Conservation (phyloP, 345 rosid genomes). For the Eucalyptus curtisii region DNA sequence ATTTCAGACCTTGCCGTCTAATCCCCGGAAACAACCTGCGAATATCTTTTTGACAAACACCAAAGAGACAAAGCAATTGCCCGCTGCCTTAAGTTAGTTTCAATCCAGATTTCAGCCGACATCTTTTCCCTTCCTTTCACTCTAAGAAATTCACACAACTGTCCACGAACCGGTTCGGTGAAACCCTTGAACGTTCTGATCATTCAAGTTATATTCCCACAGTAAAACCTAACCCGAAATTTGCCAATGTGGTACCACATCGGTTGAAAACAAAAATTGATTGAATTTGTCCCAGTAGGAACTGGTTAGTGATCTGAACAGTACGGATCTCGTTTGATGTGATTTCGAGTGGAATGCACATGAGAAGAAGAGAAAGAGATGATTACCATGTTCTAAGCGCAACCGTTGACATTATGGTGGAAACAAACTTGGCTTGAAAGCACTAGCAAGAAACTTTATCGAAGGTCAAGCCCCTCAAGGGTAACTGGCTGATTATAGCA, state of each 20-base stretch:
- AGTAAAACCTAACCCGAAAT: background rate
- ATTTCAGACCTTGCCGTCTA: background rate
- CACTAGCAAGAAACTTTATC: background rate
- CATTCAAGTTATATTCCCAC: background rate
- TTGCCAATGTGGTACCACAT: background rate
- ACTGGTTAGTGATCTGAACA: background rate
- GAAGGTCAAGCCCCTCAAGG: background rate
- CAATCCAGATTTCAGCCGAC: background rate
- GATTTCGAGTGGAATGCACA: background rate
- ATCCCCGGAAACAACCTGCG: background rate
- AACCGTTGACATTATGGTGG: background rate
- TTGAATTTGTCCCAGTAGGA: background rate
- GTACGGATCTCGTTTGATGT: background rate
- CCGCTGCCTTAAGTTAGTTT: background rate
- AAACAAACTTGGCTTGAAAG: background rate
- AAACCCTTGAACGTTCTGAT: background rate
- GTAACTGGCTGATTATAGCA: background rate
- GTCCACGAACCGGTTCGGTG: background rate
- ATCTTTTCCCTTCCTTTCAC: background rate
- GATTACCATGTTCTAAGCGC: background rate
- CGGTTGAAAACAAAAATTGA: background rate
- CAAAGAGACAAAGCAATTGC: background rate
- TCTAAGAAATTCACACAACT: background rate
- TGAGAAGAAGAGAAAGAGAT: background rate
- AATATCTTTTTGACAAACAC: background rate